Evolutionary conservation across 495 filamentous ascomycete species (phyloP).

Genomic region (Annulohypoxylon maeteangense): DNA sequence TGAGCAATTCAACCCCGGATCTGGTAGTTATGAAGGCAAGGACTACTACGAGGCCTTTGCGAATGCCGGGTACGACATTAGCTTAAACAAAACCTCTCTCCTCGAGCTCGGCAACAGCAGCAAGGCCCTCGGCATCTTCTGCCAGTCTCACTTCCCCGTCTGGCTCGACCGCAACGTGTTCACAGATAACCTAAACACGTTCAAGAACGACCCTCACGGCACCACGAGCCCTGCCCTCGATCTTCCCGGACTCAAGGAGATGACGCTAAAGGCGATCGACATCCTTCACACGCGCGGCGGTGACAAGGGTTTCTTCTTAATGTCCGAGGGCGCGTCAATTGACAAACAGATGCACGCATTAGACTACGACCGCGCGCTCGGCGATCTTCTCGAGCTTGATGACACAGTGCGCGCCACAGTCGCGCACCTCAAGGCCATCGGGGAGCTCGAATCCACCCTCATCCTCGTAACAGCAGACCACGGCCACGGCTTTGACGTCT

Average conservation of each 20-base stretch:
- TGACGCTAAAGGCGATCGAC: conserved; percentile 82
- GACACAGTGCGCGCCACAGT: conserved; percentile 77
- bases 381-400: conserved; percentile 79
- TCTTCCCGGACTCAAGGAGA: conserved; percentile 79
- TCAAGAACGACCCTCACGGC: conserved; percentile 71
- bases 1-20: conserved; percentile 72
- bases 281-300: conserved; percentile 69
- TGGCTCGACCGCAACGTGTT: conserved; percentile 82
- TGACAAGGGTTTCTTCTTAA: conserved; percentile 78
- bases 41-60: conserved; percentile 76
- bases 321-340: conserved; percentile 79
- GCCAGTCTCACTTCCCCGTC: conserved; percentile 70
- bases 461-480: conserved; percentile 80
- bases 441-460: conserved; percentile 70
- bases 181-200: conserved; percentile 65
- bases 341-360: conserved; percentile 84
- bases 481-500: conserved; percentile 78
- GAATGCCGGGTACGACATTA: conserved; percentile 71
- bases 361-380: conserved; percentile 79
- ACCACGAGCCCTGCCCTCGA: conserved; percentile 67
- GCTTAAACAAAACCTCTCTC: conserved; percentile 73
- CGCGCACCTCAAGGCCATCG: conserved; percentile 65
- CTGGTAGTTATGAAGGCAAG: conserved; percentile 63
- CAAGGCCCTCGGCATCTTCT: conserved; percentile 76
- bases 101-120: conserved; percentile 58